Base-by-base conservation (phyloP, 257 asterid genomes). In the Solanum sejunctum region DNA sequence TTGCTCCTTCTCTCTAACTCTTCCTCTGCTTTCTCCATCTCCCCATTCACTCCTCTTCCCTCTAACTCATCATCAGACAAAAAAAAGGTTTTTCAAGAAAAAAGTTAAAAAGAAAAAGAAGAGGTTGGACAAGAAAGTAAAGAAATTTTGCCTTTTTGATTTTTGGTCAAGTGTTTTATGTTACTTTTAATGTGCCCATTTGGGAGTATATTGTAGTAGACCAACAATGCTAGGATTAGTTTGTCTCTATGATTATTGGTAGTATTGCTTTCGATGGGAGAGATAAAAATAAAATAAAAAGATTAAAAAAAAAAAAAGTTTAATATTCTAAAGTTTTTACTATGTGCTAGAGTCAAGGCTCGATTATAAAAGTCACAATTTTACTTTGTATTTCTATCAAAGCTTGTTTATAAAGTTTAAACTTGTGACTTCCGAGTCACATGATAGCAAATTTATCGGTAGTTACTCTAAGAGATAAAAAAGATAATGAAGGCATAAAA, bases 1-100 rank as follows among this genome's bases (percentile, higher is more conserved):
- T 90, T 92, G 90, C 97, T 95, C 82, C 99, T 94, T 85, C 97
- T 92, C 89, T 95, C 98, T 87, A 95, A 69, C 87, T 95, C 99
- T 73, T 84, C 88, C 84, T 92, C 98, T 56, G 97, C 99, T 87
- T 93, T 94, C 87, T 95, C 97, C 98, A 94, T 95, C 45, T 32
- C 57, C 57, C 69, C 70, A 56, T 15, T 39, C 51, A 78, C 85
- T 7, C 64, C 12, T 23, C 6, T 1, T 13, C 23, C 63, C 82
- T 11, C 26, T 69, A 69, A 39, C 78, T 69, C 77, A 82, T 83
- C 88, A 86, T 84, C 88, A 21, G 17, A 73, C 28, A 47, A 5
- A 47, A 73, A 36, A 67, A 23, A 18, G 20, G 58, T 73, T 73
- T 73, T 21, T 47, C 60, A 47, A 73, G 57, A n/a, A 72, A 72